A percentile compares a stretch with the other conserved stretches of the same genome.
These are phyloP conservation scores for Mycoemilia scoparia DNA, from an alignment of 192 early-diverging fungal species.

Conservation along the genomic window DNA sequence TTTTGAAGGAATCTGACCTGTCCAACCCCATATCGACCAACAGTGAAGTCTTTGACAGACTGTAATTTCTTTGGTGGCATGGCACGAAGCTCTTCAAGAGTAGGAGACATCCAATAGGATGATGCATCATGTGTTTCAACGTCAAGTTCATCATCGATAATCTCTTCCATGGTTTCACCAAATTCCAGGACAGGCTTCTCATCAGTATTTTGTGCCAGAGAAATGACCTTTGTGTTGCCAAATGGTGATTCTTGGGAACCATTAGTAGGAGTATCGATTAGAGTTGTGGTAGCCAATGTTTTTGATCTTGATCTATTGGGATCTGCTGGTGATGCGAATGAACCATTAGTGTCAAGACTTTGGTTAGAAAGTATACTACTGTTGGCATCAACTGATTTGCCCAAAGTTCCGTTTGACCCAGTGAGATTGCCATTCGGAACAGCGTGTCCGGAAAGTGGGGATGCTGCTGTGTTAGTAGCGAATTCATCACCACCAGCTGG, in stretches of 20 bases:
- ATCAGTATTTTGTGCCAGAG: not conserved
- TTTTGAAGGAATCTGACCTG: slow-evolving; percentile 56
- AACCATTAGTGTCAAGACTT: too few species aligned
- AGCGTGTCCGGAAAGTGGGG: slow-evolving; percentile 7
- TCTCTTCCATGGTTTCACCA: not conserved
- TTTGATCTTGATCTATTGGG: too few species aligned
- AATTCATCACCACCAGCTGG: slow-evolving; percentile 4
- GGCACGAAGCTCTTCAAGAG: slow-evolving; percentile 44
- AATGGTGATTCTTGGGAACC: slow-evolving; percentile 1
- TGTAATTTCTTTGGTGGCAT: slow-evolving; percentile 52
- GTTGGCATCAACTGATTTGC: not conserved
- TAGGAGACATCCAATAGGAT: slow-evolving; percentile 60
- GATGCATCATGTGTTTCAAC: not conserved
- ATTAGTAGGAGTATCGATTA: not conserved
- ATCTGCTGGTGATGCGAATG: not conserved
- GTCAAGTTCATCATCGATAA: slow-evolving; percentile 11
- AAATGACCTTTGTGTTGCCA: not conserved
- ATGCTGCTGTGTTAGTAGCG: slow-evolving; percentile 17
- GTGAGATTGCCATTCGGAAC: too few species aligned
- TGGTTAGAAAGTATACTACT: too few species aligned
- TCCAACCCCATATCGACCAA: slow-evolving; percentile 50
- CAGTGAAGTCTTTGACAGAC: slow-evolving; percentile 51
- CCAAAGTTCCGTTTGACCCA: not conserved
- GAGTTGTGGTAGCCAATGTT: not conserved
- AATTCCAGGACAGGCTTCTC: not conserved